Percentiles rank a stretch among this genome's conserved stretches.
phyloP scores from a whole-genome alignment of 2,329 filamentous ascomycete genomes.

The Aspergillus ochraceus region DNA sequence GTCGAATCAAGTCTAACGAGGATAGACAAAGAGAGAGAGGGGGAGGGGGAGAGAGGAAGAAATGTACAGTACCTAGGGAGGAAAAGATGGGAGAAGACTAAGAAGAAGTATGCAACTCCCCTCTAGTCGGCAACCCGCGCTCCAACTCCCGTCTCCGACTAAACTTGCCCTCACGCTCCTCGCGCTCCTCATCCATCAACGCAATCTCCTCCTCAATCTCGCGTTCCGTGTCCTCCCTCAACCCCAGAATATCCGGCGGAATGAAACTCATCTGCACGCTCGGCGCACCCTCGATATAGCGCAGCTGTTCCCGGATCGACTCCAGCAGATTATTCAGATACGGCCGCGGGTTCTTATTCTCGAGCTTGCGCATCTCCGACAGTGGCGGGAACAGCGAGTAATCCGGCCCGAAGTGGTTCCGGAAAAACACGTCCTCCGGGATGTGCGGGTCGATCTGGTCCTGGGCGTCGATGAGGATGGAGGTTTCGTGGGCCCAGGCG shows the following conservation, averaged over 20 bases:
- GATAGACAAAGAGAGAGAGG: background rate
- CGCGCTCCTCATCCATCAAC: constrained; percentile 37
- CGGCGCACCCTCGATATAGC: constrained; percentile 80
- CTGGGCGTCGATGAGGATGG: constrained; percentile 76
- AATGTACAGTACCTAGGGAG: constrained; percentile 6
- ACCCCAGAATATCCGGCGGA: constrained; percentile 69
- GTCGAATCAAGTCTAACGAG: background rate
- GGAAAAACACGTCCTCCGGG: constrained; percentile 78
- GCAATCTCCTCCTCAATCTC: constrained; percentile 47
- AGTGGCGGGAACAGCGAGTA: constrained; percentile 86
- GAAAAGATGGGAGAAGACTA: constrained; percentile 5
- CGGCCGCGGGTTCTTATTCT: constrained; percentile 77
- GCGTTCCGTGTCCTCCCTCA: constrained; percentile 50
- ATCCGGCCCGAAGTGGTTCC: constrained; percentile 83
- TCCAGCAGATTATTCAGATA: constrained; percentile 74
- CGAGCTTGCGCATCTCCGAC: constrained; percentile 65
- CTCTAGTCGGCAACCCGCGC: constrained; percentile 32
- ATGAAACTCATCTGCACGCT: constrained; percentile 83
- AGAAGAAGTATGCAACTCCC: constrained; percentile 37
- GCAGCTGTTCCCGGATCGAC: constrained; percentile 79
- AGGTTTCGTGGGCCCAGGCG: constrained; percentile 95
- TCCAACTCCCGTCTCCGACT: constrained; percentile 37
- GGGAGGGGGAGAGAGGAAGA: background rate
- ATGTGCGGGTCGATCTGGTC: constrained; percentile 71
- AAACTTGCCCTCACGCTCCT: constrained; percentile 35